These are phyloP conservation scores for Eimeria tenella DNA, from an alignment of 169 alveolate species.

Conservation along the genomic window DNA sequence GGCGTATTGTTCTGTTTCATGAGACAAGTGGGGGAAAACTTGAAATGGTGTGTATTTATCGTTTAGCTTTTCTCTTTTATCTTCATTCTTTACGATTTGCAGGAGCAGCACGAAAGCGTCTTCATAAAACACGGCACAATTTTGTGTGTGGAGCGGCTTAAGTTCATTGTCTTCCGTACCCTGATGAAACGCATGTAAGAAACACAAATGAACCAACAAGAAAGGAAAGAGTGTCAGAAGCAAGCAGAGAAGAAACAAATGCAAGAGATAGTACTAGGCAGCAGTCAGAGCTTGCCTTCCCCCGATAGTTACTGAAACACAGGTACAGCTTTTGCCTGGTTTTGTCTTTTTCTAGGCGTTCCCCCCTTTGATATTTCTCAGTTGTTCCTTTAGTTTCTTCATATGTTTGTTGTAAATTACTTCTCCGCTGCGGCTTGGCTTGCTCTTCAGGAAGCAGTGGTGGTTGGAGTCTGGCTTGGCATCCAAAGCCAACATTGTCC, in stretches of 20 bases:
- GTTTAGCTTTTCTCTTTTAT: neutral
- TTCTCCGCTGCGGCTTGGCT: neutral
- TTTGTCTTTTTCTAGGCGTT: neutral
- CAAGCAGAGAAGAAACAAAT: no score
- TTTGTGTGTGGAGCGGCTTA: constrained; percentile 89
- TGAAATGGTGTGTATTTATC: no score
- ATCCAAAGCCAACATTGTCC: constrained; percentile 85
- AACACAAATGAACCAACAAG: no score
- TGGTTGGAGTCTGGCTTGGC: constrained; percentile 83
- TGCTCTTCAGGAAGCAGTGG: constrained; percentile 82
- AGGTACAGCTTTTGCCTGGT: neutral
- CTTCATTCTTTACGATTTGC: constrained; percentile 8
- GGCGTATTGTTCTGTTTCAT: no score
- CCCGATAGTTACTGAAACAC: no score
- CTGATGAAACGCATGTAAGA: constrained; percentile 86
- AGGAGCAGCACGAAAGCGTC: constrained; percentile 76
- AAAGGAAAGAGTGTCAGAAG: no score
- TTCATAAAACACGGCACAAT: constrained; percentile 89
- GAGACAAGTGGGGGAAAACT: no score
- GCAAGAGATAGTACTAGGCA: no score
- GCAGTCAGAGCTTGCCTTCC: no score
- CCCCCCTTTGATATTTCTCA: neutral
- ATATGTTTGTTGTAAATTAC: neutral
- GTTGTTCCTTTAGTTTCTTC: neutral
- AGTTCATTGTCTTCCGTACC: constrained; percentile 88